Conservation (phyloP, 148 eudicot genomes). For the Euryodendron excelsum region DNA sequence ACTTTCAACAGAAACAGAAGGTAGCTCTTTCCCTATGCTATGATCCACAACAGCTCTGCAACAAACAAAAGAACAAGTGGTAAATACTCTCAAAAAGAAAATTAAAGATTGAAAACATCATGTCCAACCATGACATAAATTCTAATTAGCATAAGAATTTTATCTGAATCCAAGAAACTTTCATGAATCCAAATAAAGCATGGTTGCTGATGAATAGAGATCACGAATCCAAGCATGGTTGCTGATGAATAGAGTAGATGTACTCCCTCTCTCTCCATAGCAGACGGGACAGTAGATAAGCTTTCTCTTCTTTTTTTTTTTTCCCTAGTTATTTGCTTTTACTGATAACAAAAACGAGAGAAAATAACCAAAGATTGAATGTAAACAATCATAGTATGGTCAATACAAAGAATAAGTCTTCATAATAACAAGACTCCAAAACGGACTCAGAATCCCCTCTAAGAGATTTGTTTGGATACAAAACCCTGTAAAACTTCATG, state of each 20-base stretch:
- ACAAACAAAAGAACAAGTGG: slow-evolving; percentile 17
- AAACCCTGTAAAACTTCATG: no score
- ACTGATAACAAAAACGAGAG: no score
- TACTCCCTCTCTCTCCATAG: neutral
- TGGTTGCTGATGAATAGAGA: neutral
- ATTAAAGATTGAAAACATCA: neutral
- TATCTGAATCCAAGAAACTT: neutral
- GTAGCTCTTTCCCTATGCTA: slow-evolving; percentile 76
- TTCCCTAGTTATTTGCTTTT: no score
- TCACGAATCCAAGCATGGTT: neutral
- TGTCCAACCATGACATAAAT: neutral
- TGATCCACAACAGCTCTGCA: slow-evolving; percentile 98
- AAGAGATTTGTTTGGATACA: no score
- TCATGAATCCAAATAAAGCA: neutral
- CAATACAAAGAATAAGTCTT: neutral
- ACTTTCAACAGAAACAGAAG: slow-evolving; percentile 73
- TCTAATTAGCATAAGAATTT: neutral
- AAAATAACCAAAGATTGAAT: neutral
- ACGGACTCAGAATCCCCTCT: no score
- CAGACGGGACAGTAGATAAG: neutral
- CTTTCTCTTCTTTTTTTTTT: no score
- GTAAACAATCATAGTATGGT: neutral
- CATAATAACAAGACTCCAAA: no score
- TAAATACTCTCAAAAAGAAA: neutral
- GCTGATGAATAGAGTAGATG: no score